Conservation (phyloP, 2,329 filamentous ascomycete species). For the Dothistroma septosporum region DNA sequence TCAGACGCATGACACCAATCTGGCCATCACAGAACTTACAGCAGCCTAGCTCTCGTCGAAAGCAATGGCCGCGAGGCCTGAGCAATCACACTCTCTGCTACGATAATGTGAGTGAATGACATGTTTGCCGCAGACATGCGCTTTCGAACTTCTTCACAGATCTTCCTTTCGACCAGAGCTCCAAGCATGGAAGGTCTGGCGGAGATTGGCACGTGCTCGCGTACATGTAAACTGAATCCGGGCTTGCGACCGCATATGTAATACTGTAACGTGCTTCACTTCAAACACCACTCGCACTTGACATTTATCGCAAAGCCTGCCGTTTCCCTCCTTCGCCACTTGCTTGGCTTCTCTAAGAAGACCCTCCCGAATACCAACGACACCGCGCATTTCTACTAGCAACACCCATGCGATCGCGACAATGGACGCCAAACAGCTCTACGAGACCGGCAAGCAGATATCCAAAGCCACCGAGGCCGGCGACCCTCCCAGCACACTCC, state of each 20-base stretch:
- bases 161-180: neutral
- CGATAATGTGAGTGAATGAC: neutral
- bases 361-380: neutral
- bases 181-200: neutral
- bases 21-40: neutral
- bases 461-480: constrained; percentile 72
- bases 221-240: neutral
- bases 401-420: constrained; percentile 14
- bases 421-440: constrained; percentile 81
- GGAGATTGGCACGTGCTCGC: neutral
- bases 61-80: neutral
- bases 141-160: neutral
- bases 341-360: neutral
- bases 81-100: neutral
- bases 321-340: neutral
- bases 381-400: neutral
- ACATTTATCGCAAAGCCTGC: neutral
- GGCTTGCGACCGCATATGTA: neutral
- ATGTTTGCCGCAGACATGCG: neutral
- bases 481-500: constrained; percentile 67
- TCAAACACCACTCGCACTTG: constrained; percentile 3
- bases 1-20: neutral
- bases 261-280: neutral
- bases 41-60: neutral
- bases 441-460: constrained; percentile 70